Base-by-base conservation (phyloP, 805 yeast genomes). In the Zygosaccharomyces rouxii region DNA sequence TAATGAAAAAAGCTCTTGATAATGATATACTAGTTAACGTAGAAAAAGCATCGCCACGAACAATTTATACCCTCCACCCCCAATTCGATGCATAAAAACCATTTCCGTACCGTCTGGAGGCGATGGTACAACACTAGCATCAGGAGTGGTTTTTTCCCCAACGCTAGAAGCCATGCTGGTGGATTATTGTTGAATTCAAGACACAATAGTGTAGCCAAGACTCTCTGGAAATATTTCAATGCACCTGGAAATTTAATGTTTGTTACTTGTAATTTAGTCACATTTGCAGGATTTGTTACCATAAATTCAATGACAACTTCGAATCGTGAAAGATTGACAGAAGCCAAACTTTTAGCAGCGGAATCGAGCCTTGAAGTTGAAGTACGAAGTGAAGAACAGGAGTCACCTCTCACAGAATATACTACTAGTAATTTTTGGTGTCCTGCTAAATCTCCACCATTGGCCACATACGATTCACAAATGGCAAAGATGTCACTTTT, bases 171-270 rank as follows among this genome's bases (percentile, higher is more conserved):
- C 30, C 38, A 25, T 40, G 26, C 47, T n/a, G 51, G 55, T 19
- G 52, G 54, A 18, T 30, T 51, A 33, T 23, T 51, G 14, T 38
- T 45, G 45, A 51, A 42, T 25, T 38, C 42, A 4, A 44, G 25
- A 26, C 55, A 51, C 30, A 43, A 33, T 14, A 42, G 48, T 14
- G 25, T 46, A 35, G 52, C 53, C 11, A 48, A 46, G 21, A 52
- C 54, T 1, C 48, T 71, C 7, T 70, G 73, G 74, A 56, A 64
- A 2, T 71, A 71, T 55, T 66, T 68, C 46, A 69, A 66, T 47
- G 69, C 71, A 1, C 75, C 75, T 3, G 63, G 68, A 0, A 71
- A 71, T 53, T 49, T 69, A 3, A 48, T 69, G 55, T 71, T 71
- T 49, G 59, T 71, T 1, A 59, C 72, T 0, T 66, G 72, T 1